Evolutionary conservation across 306 rosid genomes (phyloP).

Genomic region (Castanea sativa): DNA sequence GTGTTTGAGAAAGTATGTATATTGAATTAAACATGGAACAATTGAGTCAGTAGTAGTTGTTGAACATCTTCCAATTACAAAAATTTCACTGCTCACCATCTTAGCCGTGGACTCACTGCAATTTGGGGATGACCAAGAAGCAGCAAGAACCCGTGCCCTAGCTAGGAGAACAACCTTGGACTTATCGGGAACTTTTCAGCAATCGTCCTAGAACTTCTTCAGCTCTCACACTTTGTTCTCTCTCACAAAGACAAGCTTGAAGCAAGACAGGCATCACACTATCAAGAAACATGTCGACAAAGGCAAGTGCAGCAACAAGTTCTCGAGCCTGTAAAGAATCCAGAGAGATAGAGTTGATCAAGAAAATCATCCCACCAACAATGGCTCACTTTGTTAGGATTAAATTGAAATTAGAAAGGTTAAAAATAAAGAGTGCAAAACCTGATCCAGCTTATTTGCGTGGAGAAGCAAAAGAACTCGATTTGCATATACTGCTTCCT

Average conservation of each 20-base stretch:
- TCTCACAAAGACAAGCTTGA: constrained; percentile 82
- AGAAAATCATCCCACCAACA: constrained; percentile 9
- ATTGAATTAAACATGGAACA: no score
- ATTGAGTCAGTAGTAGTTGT: constrained; percentile 8
- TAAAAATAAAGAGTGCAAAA: constrained; percentile 21
- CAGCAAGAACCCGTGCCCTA: constrained; percentile 94
- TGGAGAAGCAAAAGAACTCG: constrained; percentile 88
- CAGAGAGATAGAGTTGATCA: constrained; percentile 24
- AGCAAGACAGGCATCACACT: constrained; percentile 67
- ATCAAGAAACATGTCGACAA: constrained; percentile 80
- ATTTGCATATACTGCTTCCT: constrained; percentile 76
- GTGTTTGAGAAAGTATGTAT: no score
- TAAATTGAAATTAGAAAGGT: background rate
- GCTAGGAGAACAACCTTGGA: constrained; percentile 66
- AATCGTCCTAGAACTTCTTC: constrained; percentile 78
- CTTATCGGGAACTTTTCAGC: constrained; percentile 79
- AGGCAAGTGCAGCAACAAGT: constrained; percentile 68
- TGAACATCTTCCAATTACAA: constrained; percentile 1
- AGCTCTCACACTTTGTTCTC: constrained; percentile 89
- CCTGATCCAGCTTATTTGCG: constrained; percentile 92
- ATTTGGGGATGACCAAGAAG: constrained; percentile 77
- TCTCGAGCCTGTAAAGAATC: constrained; percentile 70
- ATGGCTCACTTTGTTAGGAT: background rate
- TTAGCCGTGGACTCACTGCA: constrained; percentile 77
- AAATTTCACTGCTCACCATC: constrained; percentile 58